Conservation (phyloP, 306 rosid genomes). For the Lathyrus oleraceus region DNA sequence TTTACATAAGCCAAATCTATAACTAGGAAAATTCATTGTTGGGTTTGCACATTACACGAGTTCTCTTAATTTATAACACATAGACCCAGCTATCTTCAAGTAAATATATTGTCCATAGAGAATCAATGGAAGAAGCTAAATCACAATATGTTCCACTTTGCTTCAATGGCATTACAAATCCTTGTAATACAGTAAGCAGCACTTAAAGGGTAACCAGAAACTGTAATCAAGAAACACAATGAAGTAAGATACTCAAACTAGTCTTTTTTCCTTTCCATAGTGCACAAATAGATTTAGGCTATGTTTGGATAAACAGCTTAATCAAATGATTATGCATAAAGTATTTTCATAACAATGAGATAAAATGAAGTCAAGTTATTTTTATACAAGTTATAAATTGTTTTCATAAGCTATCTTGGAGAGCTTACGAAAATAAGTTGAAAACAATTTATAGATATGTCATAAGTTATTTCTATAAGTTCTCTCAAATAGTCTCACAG, state of each 20-base stretch:
- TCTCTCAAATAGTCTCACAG: background rate
- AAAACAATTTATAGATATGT: background rate
- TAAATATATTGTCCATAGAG: background rate
- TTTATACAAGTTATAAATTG: background rate
- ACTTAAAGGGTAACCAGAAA: conserved; percentile 64
- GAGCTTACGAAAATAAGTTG: background rate
- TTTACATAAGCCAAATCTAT: no score
- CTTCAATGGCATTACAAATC: conserved; percentile 55
- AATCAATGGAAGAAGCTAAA: conserved; percentile 5
- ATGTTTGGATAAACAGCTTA: background rate
- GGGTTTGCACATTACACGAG: no score
- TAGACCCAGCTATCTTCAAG: background rate
- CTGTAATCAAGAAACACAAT: conserved; percentile 46
- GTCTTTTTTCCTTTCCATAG: background rate
- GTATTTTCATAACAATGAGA: background rate
- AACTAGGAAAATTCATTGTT: no score
- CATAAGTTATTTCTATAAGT: background rate
- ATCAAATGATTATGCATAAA: background rate
- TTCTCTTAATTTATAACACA: background rate
- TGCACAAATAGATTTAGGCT: background rate
- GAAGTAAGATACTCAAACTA: conserved; percentile 25
- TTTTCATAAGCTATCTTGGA: background rate
- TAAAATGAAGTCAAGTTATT: background rate
- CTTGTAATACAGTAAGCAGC: conserved; percentile 70
- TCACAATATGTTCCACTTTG: conserved; percentile 65